These are phyloP conservation scores for Lachancea quebecensis DNA, from an alignment of 805 yeast genomes.

Conservation along the genomic window DNA sequence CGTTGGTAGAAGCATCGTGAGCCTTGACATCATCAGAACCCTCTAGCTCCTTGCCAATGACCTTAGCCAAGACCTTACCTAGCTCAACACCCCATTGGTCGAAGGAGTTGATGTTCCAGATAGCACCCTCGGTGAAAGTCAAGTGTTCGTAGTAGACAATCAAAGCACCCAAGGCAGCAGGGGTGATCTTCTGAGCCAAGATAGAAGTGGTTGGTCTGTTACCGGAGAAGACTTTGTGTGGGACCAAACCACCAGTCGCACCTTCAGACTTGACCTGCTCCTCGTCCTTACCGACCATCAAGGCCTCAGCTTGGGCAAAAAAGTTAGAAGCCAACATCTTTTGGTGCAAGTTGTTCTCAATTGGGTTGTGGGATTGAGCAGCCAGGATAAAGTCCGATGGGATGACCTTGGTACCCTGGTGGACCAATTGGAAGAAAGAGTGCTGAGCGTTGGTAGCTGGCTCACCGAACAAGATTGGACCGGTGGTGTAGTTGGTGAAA, in stretches of 20 bases:
- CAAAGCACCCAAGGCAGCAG: conserved; percentile 91
- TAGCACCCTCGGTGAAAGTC: conserved; percentile 96
- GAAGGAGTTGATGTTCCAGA: conserved; percentile 98
- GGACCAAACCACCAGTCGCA: conserved; percentile 75
- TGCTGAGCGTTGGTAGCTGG: conserved; percentile 99
- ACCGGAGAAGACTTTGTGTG: conserved; percentile 95
- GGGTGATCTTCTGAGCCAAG: conserved; percentile 91
- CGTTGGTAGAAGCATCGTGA: conserved; percentile 90
- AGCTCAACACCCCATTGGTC: conserved; percentile 99
- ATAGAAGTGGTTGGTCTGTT: conserved; percentile 99
- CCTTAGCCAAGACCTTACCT: conserved; percentile 97
- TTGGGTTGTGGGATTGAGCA: conserved; percentile 97
- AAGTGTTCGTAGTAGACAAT: conserved; percentile 97
- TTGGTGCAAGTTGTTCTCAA: conserved; percentile 90
- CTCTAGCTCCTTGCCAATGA: conserved; percentile 82
- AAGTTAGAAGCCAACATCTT: conserved; percentile 98
- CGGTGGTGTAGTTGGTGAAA: conserved; percentile 92
- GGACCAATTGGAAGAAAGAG: conserved; percentile 98
- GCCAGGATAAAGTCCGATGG: conserved; percentile 96
- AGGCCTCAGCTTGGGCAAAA: conserved; percentile 97
- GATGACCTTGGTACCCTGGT: conserved; percentile 96
- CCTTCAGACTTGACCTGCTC: conserved; percentile 84
- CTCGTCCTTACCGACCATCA: conserved; percentile 90
- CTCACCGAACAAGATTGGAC: conserved; percentile 93
- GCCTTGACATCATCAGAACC: conserved; percentile 45